Base-by-base conservation (phyloP, 2,329 filamentous ascomycete species). In the Nemania sp. region DNA sequence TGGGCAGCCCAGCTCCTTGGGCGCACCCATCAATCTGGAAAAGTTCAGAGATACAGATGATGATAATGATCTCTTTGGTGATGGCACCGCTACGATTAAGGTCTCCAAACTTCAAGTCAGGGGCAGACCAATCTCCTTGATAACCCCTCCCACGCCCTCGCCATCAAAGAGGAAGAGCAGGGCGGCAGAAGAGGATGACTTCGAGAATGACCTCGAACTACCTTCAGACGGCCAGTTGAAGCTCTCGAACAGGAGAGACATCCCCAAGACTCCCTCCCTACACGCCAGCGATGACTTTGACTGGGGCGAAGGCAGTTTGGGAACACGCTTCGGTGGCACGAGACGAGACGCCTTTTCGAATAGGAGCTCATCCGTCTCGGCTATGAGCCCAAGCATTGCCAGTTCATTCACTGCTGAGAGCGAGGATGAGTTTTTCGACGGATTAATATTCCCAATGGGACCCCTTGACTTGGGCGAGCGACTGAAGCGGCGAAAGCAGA, bases 361-460 rank as follows among this genome's bases (percentile, higher is more conserved):
- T 70, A 87, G 91, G 69, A 95, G 91, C 78, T 97, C 92, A 1
- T 94, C 92, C 17, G 87, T 89, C 37, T 97, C 93, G 40, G 91
- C 91, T 29, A 84, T 97, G 74, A 98, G 94, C 72, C 94, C 95
- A 13, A 98, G 93, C 74, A 85, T 96, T 57, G 91, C 92, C 18
- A 98, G 94, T 75, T 95, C 91, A 65, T 87, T 96, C 68, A 97
- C 92, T 1, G 85, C 87, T 10, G 95, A 97, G 78, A 98, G 93
- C 72, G 94, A 97, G 72, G 93, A 97, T 67, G 94, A 98, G 74
- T 90, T 90, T 6, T 84, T 98, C 62, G 91, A 95, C 62, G 94
- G 94, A n/a, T 82, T 99, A 13, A 81, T 97, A 18, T 81, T 98
- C 17, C 95, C 95, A 0, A 83, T 85, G 55, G 93, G 92, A 1